Evolutionary conservation across 306 rosid genomes (phyloP).

Genomic region (Cyclanthera cordifolia): DNA sequence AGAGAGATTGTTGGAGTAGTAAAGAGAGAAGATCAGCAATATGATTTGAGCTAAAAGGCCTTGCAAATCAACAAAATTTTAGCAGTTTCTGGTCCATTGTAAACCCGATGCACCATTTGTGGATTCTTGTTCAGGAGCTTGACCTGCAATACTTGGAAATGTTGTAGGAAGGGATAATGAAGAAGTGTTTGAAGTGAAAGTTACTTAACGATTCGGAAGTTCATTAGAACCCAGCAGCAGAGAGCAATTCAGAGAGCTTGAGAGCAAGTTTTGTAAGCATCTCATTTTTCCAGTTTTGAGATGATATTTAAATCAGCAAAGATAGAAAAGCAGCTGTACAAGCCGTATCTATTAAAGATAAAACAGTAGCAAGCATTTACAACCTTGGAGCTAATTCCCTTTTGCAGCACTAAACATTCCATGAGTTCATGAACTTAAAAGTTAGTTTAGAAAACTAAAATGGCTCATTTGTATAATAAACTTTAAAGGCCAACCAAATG

Average conservation of each 20-base stretch:
- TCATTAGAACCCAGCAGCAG: neutral
- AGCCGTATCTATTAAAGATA: neutral
- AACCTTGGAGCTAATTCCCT: neutral
- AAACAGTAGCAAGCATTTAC: constrained; percentile 6
- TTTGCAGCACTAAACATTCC: neutral
- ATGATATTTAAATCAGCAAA: neutral
- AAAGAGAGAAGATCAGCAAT: no score
- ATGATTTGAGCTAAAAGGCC: no score
- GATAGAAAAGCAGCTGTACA: neutral
- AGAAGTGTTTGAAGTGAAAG: no score
- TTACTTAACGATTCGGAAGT: no score
- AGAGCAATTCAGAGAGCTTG: constrained; percentile 30
- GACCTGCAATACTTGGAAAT: no score
- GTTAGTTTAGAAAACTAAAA: neutral
- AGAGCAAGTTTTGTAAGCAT: constrained; percentile 50
- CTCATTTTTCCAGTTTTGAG: neutral
- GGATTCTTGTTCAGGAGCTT: no score
- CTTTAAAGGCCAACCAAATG: no score
- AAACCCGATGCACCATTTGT: no score
- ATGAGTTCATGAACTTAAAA: neutral
- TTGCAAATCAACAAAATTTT: no score
- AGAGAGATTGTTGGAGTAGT: no score
- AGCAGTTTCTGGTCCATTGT: no score
- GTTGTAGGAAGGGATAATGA: no score
- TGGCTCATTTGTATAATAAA: neutral